Conservation (phyloP, 768 basidiomycete species). For the Podaxis sp. region DNA sequence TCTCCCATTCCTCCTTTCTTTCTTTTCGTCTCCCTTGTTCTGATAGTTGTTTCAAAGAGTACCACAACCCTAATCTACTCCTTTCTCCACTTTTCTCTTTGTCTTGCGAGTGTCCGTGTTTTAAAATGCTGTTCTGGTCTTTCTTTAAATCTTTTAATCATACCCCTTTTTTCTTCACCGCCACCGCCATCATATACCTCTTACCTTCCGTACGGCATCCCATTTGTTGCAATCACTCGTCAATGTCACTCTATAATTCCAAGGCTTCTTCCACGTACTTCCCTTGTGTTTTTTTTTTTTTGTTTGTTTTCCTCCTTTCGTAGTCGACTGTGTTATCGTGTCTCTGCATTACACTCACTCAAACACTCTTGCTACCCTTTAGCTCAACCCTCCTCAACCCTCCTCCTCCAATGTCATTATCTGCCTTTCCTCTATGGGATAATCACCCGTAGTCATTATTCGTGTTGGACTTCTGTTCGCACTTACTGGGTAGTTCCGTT, state of each 20-base stretch:
- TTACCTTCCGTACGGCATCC: neutral
- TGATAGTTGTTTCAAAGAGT: conserved; percentile 2
- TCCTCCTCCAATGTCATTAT: neutral
- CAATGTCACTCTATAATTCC: neutral
- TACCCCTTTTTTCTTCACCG: conserved; percentile 9
- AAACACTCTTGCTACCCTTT: neutral
- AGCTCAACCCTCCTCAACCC: neutral
- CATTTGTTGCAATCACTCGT: neutral
- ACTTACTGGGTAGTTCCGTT: neutral
- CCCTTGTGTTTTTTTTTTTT: neutral
- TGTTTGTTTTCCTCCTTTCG: neutral
- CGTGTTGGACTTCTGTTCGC: neutral
- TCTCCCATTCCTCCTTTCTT: neutral
- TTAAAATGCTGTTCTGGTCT: neutral
- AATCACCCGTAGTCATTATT: neutral
- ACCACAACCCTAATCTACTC: conserved; percentile 7
- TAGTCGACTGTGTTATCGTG: conserved; percentile 10
- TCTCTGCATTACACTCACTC: conserved; percentile 4
- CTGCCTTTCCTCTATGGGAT: neutral
- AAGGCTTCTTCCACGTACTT: neutral
- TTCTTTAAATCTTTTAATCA: conserved; percentile 5
- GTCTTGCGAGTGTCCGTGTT: neutral
- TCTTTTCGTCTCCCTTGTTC: neutral
- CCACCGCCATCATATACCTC: neutral
- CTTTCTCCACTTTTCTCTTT: neutral